Conservation (phyloP, 371 early-diverging fungal species). For the Syncephalastrum sp. region DNA sequence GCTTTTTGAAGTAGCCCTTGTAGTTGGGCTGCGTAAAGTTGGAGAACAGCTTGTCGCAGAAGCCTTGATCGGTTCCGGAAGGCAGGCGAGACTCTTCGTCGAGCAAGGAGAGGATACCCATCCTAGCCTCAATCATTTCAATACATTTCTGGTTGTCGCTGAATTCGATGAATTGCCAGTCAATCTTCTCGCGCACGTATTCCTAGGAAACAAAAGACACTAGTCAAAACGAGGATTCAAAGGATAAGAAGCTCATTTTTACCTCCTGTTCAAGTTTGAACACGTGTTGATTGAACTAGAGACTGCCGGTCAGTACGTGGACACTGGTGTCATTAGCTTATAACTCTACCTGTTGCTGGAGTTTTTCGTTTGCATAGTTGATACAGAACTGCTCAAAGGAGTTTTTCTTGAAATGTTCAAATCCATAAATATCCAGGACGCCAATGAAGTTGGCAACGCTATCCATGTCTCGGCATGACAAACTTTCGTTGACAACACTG, state of each 20-base stretch:
- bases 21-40: constrained; percentile 69
- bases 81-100: constrained; percentile 97
- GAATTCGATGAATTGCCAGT: constrained; percentile 93
- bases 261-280: constrained; percentile 91
- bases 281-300: constrained; percentile 69
- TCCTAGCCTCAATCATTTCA: constrained; percentile 94
- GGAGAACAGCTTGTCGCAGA: constrained; percentile 83
- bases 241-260: no score
- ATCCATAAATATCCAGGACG: constrained; percentile 96
- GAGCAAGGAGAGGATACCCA: constrained; percentile 93
- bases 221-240: no score
- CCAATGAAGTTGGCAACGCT: constrained; percentile 78
- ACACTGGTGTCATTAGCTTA: neutral
- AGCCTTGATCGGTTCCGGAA: constrained; percentile 81
- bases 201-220: constrained; percentile 33
- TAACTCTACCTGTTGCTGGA: constrained; percentile 81
- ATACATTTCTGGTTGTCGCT: constrained; percentile 99
- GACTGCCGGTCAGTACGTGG: neutral
- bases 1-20: constrained; percentile 85
- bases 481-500: constrained; percentile 75
- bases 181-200: constrained; percentile 91
- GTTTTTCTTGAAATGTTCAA: constrained; percentile 97
- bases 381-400: constrained; percentile 99
- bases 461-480: constrained; percentile 61
- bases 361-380: constrained; percentile 97